A percentile compares a stretch with the other conserved stretches of the same genome.
Conservation (phyloP, 345 rosid species). For the Rubroshorea leprosula region DNA sequence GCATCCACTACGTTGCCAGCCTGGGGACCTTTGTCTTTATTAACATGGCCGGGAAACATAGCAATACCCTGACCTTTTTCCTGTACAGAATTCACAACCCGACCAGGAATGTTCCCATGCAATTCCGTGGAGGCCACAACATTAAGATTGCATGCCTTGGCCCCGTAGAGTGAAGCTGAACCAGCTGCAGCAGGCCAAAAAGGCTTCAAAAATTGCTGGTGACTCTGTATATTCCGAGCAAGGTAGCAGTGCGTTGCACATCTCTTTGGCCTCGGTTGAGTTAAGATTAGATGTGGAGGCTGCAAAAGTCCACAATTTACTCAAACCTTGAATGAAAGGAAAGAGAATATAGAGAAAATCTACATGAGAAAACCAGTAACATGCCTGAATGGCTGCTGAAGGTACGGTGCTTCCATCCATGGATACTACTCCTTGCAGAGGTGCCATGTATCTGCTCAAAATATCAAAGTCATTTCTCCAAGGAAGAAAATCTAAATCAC, state of each 20-base stretch:
- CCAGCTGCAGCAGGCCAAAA: conserved; percentile 89
- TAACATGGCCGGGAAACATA: conserved; percentile 34
- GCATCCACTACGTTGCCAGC: conserved; percentile 50
- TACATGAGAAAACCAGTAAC: not conserved
- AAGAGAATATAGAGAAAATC: not conserved
- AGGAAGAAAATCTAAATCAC: too few relatives aligned
- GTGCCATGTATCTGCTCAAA: conserved; percentile 72
- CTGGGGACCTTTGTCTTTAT: conserved; percentile 52
- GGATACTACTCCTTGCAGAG: conserved; percentile 86
- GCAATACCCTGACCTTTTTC: conserved; percentile 56
- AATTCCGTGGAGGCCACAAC: conserved; percentile 71
- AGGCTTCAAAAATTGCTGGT: conserved; percentile 72
- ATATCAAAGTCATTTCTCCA: too few relatives aligned
- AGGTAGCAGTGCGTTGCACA: conserved; percentile 95
- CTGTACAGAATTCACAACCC: conserved; percentile 40
- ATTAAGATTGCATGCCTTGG: conserved; percentile 71
- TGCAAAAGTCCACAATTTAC: conserved; percentile 24
- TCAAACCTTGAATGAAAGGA: not conserved
- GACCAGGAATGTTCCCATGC: conserved; percentile 46
- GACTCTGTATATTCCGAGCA: conserved; percentile 64
- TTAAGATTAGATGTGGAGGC: conserved; percentile 70
- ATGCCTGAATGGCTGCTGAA: conserved; percentile 74
- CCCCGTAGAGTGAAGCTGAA: conserved; percentile 69
- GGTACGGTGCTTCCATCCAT: conserved; percentile 64
- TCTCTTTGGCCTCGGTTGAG: conserved; percentile 79